Percentiles rank a stretch among this genome's conserved stretches.
These are phyloP conservation scores for Diaporthe caulivora DNA, from an alignment of 2,329 filamentous ascomycete genomes.

Conservation along the genomic window DNA sequence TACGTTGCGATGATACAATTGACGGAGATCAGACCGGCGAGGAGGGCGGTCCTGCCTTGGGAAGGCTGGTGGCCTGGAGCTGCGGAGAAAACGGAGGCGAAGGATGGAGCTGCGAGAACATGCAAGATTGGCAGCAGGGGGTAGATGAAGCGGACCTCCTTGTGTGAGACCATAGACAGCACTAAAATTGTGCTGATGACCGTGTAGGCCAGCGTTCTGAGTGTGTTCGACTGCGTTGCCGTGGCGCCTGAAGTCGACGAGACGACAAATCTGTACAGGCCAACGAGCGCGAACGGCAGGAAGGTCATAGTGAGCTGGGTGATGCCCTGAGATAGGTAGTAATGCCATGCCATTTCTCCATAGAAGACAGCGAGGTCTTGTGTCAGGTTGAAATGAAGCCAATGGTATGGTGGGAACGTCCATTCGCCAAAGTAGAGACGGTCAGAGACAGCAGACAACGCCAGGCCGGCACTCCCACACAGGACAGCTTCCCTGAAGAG, in stretches of 20 bases:
- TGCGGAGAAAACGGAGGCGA: constrained; percentile 72
- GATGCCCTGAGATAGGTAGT: constrained; percentile 91
- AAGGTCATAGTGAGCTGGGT: constrained; percentile 88
- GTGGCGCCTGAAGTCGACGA: constrained; percentile 51
- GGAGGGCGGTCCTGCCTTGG: constrained; percentile 62
- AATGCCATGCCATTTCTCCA: constrained; percentile 89
- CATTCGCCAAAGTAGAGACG: constrained; percentile 84
- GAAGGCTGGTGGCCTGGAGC: constrained; percentile 45
- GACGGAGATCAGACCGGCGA: constrained; percentile 69
- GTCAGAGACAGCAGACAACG: constrained; percentile 76
- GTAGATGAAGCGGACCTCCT: constrained; percentile 97
- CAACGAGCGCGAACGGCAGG: constrained; percentile 79
- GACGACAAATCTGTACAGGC: constrained; percentile 67
- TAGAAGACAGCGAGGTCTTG: constrained; percentile 94
- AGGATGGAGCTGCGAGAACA: constrained; percentile 78
- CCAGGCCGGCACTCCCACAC: constrained; percentile 73
- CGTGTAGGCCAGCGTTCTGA: constrained; percentile 68
- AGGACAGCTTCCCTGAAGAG: constrained; percentile 74
- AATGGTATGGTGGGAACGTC: constrained; percentile 90
- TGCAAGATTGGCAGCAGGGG: constrained; percentile 90
- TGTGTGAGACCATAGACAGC: constrained; percentile 88
- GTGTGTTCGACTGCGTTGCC: constrained; percentile 55
- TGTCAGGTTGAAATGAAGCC: constrained; percentile 90
- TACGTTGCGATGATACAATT: constrained; percentile 82
- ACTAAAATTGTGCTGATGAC: constrained; percentile 70